phyloP scores from a whole-genome alignment of 2,329 filamentous ascomycete genomes.

The Myriosclerotinia duriaeana region DNA sequence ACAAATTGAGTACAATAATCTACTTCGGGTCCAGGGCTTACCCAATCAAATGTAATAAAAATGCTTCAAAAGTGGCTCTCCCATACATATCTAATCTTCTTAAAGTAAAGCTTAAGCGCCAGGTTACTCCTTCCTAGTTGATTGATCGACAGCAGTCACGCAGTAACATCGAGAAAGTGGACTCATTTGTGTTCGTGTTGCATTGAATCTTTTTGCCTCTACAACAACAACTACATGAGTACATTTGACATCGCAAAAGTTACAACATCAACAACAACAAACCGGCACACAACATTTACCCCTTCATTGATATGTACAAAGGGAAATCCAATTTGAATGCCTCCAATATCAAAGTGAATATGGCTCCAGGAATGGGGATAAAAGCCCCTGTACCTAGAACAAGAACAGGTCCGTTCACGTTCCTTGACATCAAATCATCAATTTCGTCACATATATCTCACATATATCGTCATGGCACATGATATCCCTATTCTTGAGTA shows the following conservation, averaged over 20 bases:
- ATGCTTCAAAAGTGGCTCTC: background rate
- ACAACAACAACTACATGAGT: background rate
- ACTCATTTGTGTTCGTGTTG: conserved; percentile 11
- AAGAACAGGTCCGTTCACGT: conserved; percentile 33
- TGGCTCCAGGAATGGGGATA: conserved; percentile 38
- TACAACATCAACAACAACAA: conserved; percentile 1
- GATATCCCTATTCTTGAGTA: background rate
- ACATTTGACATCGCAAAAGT: background rate
- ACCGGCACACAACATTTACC: background rate
- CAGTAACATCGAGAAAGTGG: conserved; percentile 6
- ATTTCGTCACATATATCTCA: background rate
- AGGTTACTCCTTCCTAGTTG: background rate
- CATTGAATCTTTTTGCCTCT: conserved; percentile 10
- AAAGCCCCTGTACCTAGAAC: conserved; percentile 39
- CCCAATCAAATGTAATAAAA: background rate
- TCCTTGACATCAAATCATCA: background rate
- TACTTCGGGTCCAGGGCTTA: background rate
- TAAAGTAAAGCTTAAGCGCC: background rate
- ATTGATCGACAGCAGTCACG: conserved; percentile 12
- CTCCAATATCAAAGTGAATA: conserved; percentile 22
- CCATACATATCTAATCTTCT: conserved; percentile 1
- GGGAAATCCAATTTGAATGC: conserved; percentile 13
- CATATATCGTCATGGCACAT: background rate
- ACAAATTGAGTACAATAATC: background rate
- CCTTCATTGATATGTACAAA: conserved; percentile 15